Evolutionary conservation across 306 rosid species (phyloP).

Genomic region (Pterocarpus santalinus): DNA sequence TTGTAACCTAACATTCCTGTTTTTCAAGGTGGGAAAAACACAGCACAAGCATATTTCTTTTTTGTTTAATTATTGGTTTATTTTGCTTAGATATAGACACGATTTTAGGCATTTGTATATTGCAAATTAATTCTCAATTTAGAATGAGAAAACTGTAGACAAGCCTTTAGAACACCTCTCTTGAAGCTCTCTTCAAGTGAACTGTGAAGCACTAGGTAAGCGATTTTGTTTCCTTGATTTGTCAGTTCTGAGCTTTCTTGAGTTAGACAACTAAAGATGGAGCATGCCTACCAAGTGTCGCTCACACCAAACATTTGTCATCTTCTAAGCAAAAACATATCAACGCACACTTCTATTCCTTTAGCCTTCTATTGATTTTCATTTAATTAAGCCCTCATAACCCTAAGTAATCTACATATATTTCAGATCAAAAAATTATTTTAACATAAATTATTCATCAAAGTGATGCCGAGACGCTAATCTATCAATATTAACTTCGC

Average conservation of each 20-base stretch:
- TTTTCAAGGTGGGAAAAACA: not conserved
- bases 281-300: conserved; percentile 30
- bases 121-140: conserved; percentile 5
- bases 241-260: not conserved
- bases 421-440: too few relatives aligned
- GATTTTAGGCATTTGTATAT: not conserved
- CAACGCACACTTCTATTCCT: not conserved
- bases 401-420: not conserved
- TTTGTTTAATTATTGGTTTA: not conserved
- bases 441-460: not conserved
- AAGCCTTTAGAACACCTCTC: not conserved
- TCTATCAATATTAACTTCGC: not conserved
- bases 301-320: conserved; percentile 24
- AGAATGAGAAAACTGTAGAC: not conserved
- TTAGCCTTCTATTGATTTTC: not conserved
- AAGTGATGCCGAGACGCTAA: conserved; percentile 8
- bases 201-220: not conserved
- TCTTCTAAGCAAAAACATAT: conserved; percentile 17
- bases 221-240: not conserved
- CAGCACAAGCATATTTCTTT: not conserved
- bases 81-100: not conserved
- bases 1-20: too few relatives aligned
- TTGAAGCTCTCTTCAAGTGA: not conserved
- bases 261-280: conserved; percentile 23
- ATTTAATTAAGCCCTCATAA: not conserved